Evolutionary conservation across 176 grass and related monocot genomes (phyloP).

Genomic region (Oryza rufipogon): DNA sequence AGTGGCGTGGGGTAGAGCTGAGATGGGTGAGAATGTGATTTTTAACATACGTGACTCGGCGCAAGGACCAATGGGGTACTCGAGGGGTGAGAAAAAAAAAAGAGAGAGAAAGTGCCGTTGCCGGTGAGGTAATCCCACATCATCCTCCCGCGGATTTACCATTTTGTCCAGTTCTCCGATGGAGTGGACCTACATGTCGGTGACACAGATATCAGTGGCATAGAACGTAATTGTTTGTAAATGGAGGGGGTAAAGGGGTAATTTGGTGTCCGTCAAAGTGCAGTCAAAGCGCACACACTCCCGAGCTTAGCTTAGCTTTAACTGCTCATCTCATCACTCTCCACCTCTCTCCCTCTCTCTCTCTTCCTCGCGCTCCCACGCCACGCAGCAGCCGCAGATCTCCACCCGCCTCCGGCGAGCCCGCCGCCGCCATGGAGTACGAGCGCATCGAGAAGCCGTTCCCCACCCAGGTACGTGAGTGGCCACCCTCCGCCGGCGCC

Average conservation of each 20-base stretch:
- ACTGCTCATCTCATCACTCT: constrained; percentile 11
- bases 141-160: background rate
- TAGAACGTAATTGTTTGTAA: background rate
- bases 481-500: background rate
- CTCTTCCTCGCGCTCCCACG: constrained; percentile 4
- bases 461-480: constrained; percentile 51
- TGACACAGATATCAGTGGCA: background rate
- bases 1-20: background rate
- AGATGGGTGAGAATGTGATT: background rate
- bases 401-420: background rate
- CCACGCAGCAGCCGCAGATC: constrained; percentile 32
- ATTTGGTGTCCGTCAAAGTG: constrained; percentile 25
- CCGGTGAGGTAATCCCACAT: constrained; percentile 47
- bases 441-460: constrained; percentile 95
- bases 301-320: constrained; percentile 39
- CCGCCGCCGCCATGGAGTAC: constrained; percentile 68
- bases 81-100: background rate
- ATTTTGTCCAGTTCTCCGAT: background rate
- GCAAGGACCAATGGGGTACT: background rate
- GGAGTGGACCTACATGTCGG: background rate
- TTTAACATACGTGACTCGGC: background rate
- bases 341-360: background rate
- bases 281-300: constrained; percentile 52
- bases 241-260: fast-evolving
- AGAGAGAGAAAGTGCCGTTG: constrained; percentile 31